Conservation (phyloP, 139 green algal species). For the Haematococcus sp. region DNA sequence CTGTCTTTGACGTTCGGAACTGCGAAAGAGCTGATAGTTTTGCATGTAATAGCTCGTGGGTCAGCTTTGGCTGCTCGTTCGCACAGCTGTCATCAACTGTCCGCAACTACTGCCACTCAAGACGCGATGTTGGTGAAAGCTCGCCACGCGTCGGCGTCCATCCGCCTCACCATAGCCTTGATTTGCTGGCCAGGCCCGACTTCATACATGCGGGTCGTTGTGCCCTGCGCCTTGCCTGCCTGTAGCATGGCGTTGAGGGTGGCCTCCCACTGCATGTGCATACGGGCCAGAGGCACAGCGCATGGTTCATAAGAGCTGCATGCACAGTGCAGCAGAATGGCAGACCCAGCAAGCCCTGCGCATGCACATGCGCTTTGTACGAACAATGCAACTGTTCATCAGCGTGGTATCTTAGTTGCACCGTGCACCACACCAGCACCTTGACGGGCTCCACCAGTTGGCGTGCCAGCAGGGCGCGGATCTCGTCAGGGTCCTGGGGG, state of each 20-base stretch:
- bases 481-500: slow-evolving; percentile 34
- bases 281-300: background rate
- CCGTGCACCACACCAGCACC: background rate
- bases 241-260: slow-evolving; percentile 40
- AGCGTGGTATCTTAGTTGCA: background rate
- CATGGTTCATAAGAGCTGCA: background rate
- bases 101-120: background rate
- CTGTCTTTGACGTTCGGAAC: slow-evolving; percentile 29
- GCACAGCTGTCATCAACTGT: background rate
- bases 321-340: background rate
- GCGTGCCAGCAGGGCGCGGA: slow-evolving; percentile 64
- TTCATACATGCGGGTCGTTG: slow-evolving; percentile 67
- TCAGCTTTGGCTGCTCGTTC: background rate
- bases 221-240: background rate
- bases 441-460: slow-evolving; percentile 89
- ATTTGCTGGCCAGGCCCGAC: slow-evolving; percentile 88
- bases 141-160: slow-evolving; percentile 51
- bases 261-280: slow-evolving; percentile 66
- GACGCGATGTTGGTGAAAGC: slow-evolving; percentile 12
- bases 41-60: too few species aligned
- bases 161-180: slow-evolving; percentile 91
- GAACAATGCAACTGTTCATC: background rate
- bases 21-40: too few species aligned
- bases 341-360: background rate
- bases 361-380: background rate